These are phyloP conservation scores for Penicillium sp. DNA, from an alignment of 2,329 filamentous ascomycete genomes.

Conservation along the genomic window DNA sequence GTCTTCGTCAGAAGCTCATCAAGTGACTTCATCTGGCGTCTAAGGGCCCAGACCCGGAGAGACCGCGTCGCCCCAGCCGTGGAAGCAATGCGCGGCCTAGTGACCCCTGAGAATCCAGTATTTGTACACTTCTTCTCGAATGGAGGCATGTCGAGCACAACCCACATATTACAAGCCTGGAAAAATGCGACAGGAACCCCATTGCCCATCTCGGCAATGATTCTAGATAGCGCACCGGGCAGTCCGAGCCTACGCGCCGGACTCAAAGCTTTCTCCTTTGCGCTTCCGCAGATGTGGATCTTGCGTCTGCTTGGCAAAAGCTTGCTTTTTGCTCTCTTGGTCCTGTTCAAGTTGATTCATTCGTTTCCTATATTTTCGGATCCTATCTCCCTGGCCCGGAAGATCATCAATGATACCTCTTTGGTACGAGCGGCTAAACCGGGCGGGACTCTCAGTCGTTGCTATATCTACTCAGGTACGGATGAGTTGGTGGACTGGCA, in stretches of 20 bases:
- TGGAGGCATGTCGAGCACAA: slow-evolving; percentile 44
- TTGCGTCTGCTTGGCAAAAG: slow-evolving; percentile 28
- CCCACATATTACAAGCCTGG: slow-evolving; percentile 41
- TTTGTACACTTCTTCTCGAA: slow-evolving; percentile 53
- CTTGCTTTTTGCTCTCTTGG: slow-evolving; percentile 25
- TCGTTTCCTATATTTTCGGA: slow-evolving; percentile 21
- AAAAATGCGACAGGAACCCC: slow-evolving; percentile 29
- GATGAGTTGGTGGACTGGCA: slow-evolving; percentile 38
- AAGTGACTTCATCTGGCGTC: slow-evolving; percentile 33
- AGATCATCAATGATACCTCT: slow-evolving; percentile 31
- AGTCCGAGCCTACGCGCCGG: slow-evolving; percentile 24
- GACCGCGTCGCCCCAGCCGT: slow-evolving; percentile 35
- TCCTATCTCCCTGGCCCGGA: slow-evolving; percentile 27
- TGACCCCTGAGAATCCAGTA: slow-evolving; percentile 26
- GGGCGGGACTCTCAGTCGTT: slow-evolving; percentile 21
- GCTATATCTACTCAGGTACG: slow-evolving; percentile 42
- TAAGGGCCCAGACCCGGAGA: slow-evolving; percentile 20
- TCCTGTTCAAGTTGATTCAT: slow-evolving; percentile 18
- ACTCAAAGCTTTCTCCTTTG: slow-evolving; percentile 37
- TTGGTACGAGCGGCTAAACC: slow-evolving; percentile 16
- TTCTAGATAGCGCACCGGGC: slow-evolving; percentile 50
- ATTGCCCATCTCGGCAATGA: slow-evolving; percentile 41
- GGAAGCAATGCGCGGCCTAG: slow-evolving; percentile 30
- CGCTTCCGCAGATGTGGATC: slow-evolving; percentile 32
- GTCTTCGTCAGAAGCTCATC: slow-evolving; percentile 41